These are phyloP conservation scores for Mallotus repandus DNA, from an alignment of 441 rosid genomes.

Conservation along the genomic window DNA sequence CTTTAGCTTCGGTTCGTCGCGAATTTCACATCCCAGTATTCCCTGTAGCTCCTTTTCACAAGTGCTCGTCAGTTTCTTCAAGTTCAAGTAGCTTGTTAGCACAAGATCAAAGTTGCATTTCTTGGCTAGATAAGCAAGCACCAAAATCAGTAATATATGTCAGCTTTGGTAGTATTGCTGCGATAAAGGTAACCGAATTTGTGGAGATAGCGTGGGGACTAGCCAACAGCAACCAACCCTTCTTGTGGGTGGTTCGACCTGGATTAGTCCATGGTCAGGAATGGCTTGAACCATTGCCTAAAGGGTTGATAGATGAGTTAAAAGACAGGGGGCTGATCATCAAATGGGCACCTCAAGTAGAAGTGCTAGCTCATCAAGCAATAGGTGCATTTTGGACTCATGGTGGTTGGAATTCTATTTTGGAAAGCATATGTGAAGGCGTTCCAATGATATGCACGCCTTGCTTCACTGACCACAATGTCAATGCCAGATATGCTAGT, in stretches of 20 bases:
- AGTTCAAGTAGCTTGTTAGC: background rate
- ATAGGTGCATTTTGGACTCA: constrained; percentile 14
- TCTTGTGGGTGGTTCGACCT: constrained; percentile 58
- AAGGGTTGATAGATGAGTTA: background rate
- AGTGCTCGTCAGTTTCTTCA: background rate
- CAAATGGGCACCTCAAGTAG: constrained; percentile 5
- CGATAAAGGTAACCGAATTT: constrained; percentile 29
- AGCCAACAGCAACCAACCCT: constrained; percentile 40
- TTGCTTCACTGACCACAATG: constrained; percentile 27
- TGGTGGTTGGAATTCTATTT: background rate
- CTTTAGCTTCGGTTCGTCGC: background rate
- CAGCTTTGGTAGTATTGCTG: constrained; percentile 54
- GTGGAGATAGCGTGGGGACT: constrained; percentile 59
- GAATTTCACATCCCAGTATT: background rate
- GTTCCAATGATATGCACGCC: constrained; percentile 40
- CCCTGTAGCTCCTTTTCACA: background rate
- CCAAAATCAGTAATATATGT: constrained; percentile 44
- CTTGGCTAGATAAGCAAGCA: constrained; percentile 55
- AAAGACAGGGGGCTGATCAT: background rate
- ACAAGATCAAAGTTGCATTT: constrained; percentile 27
- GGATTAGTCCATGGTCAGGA: constrained; percentile 16
- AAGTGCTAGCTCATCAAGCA: background rate
- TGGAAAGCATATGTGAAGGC: constrained; percentile 36
- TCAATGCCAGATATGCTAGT: constrained; percentile 23
- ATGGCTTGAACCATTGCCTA: background rate